A percentile compares a stretch with the other conserved stretches of the same genome.
These are phyloP conservation scores for Botrytis tulipae DNA, from an alignment of 2,329 filamentous ascomycete genomes.

Conservation along the genomic window DNA sequence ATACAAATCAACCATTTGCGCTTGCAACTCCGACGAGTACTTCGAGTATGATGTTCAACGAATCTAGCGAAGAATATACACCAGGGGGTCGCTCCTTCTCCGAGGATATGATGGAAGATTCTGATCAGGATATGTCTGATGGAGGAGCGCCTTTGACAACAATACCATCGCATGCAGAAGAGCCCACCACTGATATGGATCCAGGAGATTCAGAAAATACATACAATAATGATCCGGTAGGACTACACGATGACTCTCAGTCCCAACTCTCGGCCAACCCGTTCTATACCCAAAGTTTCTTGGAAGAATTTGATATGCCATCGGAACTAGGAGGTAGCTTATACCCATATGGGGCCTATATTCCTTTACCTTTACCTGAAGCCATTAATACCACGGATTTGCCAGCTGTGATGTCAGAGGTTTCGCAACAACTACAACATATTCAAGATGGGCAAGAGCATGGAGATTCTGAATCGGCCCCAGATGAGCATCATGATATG, in stretches of 20 bases:
- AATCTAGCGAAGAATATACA: slow-evolving; percentile 22
- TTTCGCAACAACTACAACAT: slow-evolving; percentile 37
- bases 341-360: background rate
- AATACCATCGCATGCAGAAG: slow-evolving; percentile 28
- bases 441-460: slow-evolving; percentile 37
- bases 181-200: slow-evolving; percentile 32
- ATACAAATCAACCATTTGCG: slow-evolving; percentile 2
- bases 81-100: slow-evolving; percentile 22
- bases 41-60: slow-evolving; percentile 25
- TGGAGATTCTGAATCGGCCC: slow-evolving; percentile 24
- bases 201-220: slow-evolving; percentile 32
- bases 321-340: background rate
- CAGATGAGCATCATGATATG: slow-evolving; percentile 28
- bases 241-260: slow-evolving; percentile 8
- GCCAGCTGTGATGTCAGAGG: slow-evolving; percentile 33
- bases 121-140: slow-evolving; percentile 37
- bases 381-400: slow-evolving; percentile 24
- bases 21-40: slow-evolving; percentile 26
- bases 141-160: slow-evolving; percentile 31
- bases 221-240: slow-evolving; percentile 28
- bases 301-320: background rate
- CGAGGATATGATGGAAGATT: slow-evolving; percentile 25
- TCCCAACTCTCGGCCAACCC: background rate
- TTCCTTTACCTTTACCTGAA: slow-evolving; percentile 3
- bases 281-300: background rate